Evolutionary conservation across 192 early-diverging fungal genomes (phyloP).

Genomic region (Entomortierella parvispora): DNA sequence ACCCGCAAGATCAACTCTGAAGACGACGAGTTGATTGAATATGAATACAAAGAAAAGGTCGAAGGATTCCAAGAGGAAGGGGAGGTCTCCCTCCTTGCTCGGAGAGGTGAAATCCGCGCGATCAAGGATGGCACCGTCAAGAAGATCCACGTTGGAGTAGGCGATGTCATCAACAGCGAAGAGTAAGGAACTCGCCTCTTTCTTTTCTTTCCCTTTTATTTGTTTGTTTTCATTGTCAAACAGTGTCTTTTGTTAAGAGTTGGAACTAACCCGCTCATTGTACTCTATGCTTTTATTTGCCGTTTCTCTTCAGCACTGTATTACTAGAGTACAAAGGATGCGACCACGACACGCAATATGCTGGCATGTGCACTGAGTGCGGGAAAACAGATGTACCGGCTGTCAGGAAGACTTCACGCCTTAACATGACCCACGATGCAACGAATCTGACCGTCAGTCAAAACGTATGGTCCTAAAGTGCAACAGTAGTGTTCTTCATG

Average conservation of each 20-base stretch:
- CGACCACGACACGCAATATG: constrained; percentile 37
- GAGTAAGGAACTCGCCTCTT: background rate
- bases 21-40: constrained; percentile 42
- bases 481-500: too few relatives aligned
- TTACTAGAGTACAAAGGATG: constrained; percentile 33
- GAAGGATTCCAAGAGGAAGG: constrained; percentile 35
- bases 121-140: constrained; percentile 23
- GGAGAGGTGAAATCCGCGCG: constrained; percentile 33
- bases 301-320: constrained; percentile 5
- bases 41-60: constrained; percentile 35
- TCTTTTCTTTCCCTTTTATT: background rate
- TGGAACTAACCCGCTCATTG: too few relatives aligned
- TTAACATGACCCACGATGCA: constrained; percentile 46
- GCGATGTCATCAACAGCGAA: constrained; percentile 19
- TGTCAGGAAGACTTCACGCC: constrained; percentile 7
- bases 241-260: too few relatives aligned
- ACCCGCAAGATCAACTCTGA: constrained; percentile 13
- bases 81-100: constrained; percentile 8
- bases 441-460: constrained; percentile 37
- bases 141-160: constrained; percentile 17
- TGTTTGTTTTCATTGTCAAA: background rate
- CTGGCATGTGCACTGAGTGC: constrained; percentile 29
- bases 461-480: constrained; percentile 6
- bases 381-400: constrained; percentile 16
- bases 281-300: too few relatives aligned